Evolutionary conservation across 1,284 basidiomycete species (phyloP).

Genomic region (Farysia itapuensis): DNA sequence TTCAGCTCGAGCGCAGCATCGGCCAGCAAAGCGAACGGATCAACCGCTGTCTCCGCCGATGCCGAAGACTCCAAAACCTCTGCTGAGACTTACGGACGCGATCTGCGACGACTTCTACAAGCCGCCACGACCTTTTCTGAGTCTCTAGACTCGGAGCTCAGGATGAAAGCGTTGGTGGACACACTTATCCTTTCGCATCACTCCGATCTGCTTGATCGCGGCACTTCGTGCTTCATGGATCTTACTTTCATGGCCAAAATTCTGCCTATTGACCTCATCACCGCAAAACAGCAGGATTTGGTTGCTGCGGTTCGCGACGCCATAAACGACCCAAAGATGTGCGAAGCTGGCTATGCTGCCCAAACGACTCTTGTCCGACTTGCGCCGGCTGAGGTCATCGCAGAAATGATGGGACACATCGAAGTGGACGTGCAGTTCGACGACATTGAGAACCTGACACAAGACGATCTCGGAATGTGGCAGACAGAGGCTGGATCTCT

Average conservation of each 20-base stretch:
- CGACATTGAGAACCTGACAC: conserved; percentile 30
- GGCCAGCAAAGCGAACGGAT: conserved; percentile 9
- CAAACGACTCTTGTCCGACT: conserved; percentile 47
- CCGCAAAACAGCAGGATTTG: conserved; percentile 33
- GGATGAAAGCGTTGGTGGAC: conserved; percentile 40
- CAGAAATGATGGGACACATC: conserved; percentile 39
- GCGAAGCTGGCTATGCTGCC: conserved; percentile 43
- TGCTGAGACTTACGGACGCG: conserved; percentile 28
- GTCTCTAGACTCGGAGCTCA: conserved; percentile 9
- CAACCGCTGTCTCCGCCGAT: conserved; percentile 8
- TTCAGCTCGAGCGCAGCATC: conserved; percentile 2
- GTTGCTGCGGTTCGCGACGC: conserved; percentile 29
- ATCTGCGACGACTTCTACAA: conserved; percentile 32
- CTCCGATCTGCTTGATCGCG: conserved; percentile 37
- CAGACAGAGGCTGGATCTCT: conserved; percentile 42
- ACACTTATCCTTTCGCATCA: conserved; percentile 54
- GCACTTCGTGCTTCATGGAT: conserved; percentile 46
- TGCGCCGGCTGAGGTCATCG: conserved; percentile 45
- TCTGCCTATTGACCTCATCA: conserved; percentile 46
- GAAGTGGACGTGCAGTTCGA: conserved; percentile 31
- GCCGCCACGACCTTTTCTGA: conserved; percentile 36
- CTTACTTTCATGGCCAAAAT: conserved; percentile 48
- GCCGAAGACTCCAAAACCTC: conserved; percentile 30
- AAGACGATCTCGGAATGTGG: conserved; percentile 56
- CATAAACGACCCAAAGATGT: conserved; percentile 22